Evolutionary conservation across 2,329 filamentous ascomycete species (phyloP), one percentile per base, ranked within the genome.

Genomic region (Harringtonia lauricola): DNA sequence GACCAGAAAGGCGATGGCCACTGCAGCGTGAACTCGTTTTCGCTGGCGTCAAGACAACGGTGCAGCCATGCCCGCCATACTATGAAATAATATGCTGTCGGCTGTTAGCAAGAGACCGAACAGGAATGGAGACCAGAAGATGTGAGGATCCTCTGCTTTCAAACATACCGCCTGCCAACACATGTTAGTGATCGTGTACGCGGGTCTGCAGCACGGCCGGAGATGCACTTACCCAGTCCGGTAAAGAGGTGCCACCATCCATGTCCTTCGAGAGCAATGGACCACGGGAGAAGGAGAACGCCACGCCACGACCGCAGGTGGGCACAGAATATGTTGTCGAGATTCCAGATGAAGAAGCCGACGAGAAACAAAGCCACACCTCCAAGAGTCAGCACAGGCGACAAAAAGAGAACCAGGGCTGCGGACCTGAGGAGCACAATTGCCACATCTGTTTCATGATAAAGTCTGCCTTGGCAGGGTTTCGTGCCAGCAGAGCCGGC

Each of bases 61-160:
- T 85, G 76, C 17, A 92, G 70, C 81, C 85, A 90, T 22, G 89
- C 79, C 4, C 85, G 82, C 86, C 86, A 94, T 14, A 79, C 68
- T 52, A 94, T 86, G 58, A 90, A 87, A 57, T 82, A 83, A 60
- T 94, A 94, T 15, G 86, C 86, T 58, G 45, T 33, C 13, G 1
- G 6, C 1, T 21, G 41, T 47, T 33, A 34, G 29, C 19, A 36
- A 31, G 17, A 26, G 39, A 30, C 6, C 6, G 35, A 17, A 17
- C 9, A 34, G 26, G 24, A 14, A 19, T 18, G 14, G 14, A 9
- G 24, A 22, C 13, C 22, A 26, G 8, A 17, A 19, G 10, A 30
- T 31, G 30, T 8, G 17, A 17, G 15, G 15, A 17, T 8, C 8
- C 15, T 34, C 15, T 8, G 17, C 24, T 22, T 17, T 29, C 3